Percentiles rank a stretch among this genome's conserved stretches.
Conservation (phyloP, 129 eudicot genomes). For the Centella asiatica region DNA sequence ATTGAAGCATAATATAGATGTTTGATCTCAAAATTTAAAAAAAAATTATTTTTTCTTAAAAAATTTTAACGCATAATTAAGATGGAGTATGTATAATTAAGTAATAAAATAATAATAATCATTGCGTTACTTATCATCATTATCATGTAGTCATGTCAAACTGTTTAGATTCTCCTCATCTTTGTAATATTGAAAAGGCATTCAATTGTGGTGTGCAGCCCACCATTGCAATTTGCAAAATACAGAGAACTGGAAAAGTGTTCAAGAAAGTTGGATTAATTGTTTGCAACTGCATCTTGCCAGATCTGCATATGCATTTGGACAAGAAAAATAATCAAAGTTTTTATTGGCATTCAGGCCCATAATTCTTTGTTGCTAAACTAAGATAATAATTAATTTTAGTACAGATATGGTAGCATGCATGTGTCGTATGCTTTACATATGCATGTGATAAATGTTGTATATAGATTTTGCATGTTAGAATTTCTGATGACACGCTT, state of each 20-base stretch:
- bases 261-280: neutral
- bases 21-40: no score
- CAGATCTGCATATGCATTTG: neutral
- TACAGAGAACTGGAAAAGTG: neutral
- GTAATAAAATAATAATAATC: neutral
- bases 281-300: neutral
- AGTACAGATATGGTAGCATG: neutral
- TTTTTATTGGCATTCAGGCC: no score
- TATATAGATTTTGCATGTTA: constrained; percentile 7
- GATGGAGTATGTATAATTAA: neutral
- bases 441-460: constrained; percentile 2
- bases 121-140: neutral
- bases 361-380: neutral
- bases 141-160: neutral
- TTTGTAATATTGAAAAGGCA: no score
- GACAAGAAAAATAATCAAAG: neutral
- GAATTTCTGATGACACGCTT: neutral
- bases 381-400: neutral
- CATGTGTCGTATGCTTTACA: neutral
- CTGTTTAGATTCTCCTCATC: neutral
- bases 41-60: no score
- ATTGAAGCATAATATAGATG: no score
- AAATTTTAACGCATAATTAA: no score
- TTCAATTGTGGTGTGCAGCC: constrained; percentile 14
- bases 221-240: neutral